Evolutionary conservation across 2,329 filamentous ascomycete genomes (phyloP).

Genomic region (Fusarium coffeatum): DNA sequence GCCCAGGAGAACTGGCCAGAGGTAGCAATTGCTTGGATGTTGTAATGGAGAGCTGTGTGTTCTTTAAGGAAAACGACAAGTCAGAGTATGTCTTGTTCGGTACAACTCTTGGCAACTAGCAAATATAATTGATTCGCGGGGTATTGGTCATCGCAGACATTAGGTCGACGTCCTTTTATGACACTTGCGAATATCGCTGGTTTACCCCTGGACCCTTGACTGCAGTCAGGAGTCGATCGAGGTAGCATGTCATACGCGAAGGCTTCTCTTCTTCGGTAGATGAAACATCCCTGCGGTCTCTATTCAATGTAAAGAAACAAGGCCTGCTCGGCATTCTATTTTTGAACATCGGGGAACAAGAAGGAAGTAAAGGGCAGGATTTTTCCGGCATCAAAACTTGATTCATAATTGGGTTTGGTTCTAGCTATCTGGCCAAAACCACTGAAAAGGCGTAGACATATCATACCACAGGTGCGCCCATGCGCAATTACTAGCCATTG

Average conservation of each 20-base stretch:
- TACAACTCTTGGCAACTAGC: neutral
- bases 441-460: conserved; percentile 16
- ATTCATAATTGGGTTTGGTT: conserved; percentile 25
- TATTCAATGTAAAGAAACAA: neutral
- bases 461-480: conserved; percentile 33
- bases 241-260: neutral
- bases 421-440: conserved; percentile 24
- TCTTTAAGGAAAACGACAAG: neutral
- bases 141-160: neutral
- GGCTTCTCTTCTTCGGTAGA: too few species aligned
- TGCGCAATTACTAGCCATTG: conserved; percentile 42
- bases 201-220: neutral
- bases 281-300: neutral
- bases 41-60: neutral
- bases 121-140: neutral
- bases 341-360: neutral
- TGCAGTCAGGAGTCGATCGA: neutral
- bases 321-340: neutral
- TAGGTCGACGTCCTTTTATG: neutral
- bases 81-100: neutral
- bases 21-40: neutral
- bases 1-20: neutral
- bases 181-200: neutral
- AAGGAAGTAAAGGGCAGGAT: neutral
- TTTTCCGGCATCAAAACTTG: conserved; percentile 20